phyloP scores from a whole-genome alignment of 2,329 filamentous ascomycete genomes.

The Cyclaneusma minus region DNA sequence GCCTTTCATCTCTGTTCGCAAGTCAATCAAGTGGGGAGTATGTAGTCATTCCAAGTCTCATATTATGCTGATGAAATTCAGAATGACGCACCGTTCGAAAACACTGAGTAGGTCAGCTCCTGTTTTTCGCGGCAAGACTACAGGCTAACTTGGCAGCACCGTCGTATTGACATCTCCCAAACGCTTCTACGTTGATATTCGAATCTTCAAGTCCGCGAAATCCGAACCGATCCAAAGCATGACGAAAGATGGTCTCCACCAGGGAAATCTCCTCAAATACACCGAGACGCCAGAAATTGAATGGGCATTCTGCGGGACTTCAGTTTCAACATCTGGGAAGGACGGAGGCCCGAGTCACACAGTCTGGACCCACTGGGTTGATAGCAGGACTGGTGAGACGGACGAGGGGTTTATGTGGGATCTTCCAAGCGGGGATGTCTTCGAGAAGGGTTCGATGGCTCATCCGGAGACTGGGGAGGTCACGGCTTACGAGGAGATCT shows the following conservation, averaged over 20 bases:
- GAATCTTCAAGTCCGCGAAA: slow-evolving; percentile 9
- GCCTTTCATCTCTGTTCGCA: slow-evolving; percentile 4
- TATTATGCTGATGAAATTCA: no score
- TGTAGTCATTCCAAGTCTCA: no score
- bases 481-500: slow-evolving; percentile 18
- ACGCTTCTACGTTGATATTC: slow-evolving; percentile 16
- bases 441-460: slow-evolving; percentile 16
- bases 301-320: slow-evolving; percentile 16
- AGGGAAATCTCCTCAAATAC: no score
- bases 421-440: slow-evolving; percentile 11
- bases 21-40: slow-evolving; percentile 4
- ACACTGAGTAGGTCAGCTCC: neutral
- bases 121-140: neutral
- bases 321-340: slow-evolving; percentile 5
- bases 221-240: slow-evolving; percentile 4
- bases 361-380: slow-evolving; percentile 15
- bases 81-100: neutral
- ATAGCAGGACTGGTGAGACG: slow-evolving; percentile 11
- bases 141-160: slow-evolving; percentile 8
- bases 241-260: no score
- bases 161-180: slow-evolving; percentile 16
- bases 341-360: slow-evolving; percentile 12
- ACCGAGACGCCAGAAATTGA: slow-evolving; percentile 8
- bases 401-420: slow-evolving; percentile 19
- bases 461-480: slow-evolving; percentile 14